These are phyloP conservation scores for Pelargonium nanum DNA, from an alignment of 345 rosid species.

Conservation along the genomic window DNA sequence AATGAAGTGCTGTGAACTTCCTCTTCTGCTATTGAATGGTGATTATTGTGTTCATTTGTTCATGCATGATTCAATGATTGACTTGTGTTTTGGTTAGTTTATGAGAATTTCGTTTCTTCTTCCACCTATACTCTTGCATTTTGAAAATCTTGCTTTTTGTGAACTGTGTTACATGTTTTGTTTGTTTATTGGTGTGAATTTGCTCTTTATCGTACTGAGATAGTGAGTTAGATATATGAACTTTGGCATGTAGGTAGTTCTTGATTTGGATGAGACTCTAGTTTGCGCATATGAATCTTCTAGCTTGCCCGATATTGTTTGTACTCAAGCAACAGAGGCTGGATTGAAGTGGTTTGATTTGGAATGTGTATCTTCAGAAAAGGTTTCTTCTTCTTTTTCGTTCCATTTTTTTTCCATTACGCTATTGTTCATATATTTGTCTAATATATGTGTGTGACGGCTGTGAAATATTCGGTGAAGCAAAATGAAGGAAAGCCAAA, in stretches of 20 bases:
- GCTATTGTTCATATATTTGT: neutral
- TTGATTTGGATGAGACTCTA: slow-evolving; percentile 62
- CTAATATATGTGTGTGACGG: neutral
- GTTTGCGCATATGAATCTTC: slow-evolving; percentile 55
- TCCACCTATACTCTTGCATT: neutral
- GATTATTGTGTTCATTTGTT: neutral
- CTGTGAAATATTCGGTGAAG: slow-evolving; percentile 19
- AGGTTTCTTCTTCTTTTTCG: slow-evolving; percentile 19
- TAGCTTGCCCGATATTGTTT: slow-evolving; percentile 32
- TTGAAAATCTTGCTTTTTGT: neutral
- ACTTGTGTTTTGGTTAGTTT: neutral
- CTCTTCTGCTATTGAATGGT: neutral
- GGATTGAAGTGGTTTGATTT: slow-evolving; percentile 57
- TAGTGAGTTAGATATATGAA: neutral
- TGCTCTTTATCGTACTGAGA: neutral
- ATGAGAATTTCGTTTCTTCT: no score
- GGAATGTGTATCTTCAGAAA: slow-evolving; percentile 44
- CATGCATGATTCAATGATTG: neutral
- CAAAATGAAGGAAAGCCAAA: slow-evolving; percentile 33
- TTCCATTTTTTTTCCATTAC: neutral
- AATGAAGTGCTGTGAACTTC: no score
- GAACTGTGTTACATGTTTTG: neutral
- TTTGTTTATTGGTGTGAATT: neutral
- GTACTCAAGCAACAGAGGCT: slow-evolving; percentile 39
- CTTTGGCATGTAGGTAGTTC: slow-evolving; percentile 36